phyloP scores from a whole-genome alignment of 371 early-diverging fungal species.

The Rozella allomycis region DNA sequence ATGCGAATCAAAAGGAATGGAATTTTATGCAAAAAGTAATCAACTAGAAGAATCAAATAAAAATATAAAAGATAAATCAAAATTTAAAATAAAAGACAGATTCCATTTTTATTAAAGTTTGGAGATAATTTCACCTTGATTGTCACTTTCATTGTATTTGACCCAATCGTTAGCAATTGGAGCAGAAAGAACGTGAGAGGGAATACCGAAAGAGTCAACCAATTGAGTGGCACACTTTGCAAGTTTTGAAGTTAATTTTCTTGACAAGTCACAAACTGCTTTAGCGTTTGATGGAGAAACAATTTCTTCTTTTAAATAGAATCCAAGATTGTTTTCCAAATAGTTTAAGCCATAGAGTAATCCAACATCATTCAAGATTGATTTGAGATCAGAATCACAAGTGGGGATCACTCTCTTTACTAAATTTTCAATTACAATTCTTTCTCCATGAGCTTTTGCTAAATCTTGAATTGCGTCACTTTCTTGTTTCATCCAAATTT shows the following conservation, averaged over 20 bases:
- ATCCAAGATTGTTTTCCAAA: constrained; percentile 24
- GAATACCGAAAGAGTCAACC: constrained; percentile 30
- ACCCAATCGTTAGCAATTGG: constrained; percentile 45
- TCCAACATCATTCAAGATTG: constrained; percentile 11
- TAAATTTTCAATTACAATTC: constrained; percentile 31
- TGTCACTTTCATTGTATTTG: constrained; percentile 31
- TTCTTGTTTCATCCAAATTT: constrained; percentile 48
- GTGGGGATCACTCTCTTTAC: constrained; percentile 9
- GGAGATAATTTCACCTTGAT: constrained; percentile 26
- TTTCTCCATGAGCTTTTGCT: constrained; percentile 37
- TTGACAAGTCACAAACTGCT: constrained; percentile 12
- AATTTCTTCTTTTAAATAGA: constrained; percentile 21
- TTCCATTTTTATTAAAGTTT: background rate
- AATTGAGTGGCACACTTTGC: constrained; percentile 18
- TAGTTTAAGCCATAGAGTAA: constrained; percentile 22
- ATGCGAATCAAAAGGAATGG: too few relatives aligned
- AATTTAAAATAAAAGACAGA: too few relatives aligned
- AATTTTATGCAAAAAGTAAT: too few relatives aligned
- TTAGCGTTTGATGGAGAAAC: constrained; percentile 17
- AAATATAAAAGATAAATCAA: too few relatives aligned
- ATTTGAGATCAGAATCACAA: constrained; percentile 8
- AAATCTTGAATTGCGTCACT: constrained; percentile 37
- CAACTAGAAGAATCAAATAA: too few relatives aligned
- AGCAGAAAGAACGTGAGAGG: constrained; percentile 29
- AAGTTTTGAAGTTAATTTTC: constrained; percentile 15